Evolutionary conservation across 306 rosid species (phyloP), one percentile per base, ranked within the genome.

Genomic region (Sindora glabra): DNA sequence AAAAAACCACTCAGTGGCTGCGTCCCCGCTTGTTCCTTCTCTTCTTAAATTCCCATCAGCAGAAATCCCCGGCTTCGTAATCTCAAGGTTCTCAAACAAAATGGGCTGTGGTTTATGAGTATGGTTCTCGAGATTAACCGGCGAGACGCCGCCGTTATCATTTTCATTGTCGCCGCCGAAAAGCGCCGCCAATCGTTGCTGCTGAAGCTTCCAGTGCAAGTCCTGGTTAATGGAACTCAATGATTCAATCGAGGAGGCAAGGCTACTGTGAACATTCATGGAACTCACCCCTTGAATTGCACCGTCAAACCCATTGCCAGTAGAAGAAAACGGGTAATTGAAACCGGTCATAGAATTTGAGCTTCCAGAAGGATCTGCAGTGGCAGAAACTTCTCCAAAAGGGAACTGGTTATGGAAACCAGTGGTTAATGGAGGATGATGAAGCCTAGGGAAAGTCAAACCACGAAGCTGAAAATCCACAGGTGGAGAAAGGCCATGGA

Each of bases 171-270:
- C 79, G 1, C 67, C 80, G 9, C 85, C 88, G 33, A 83, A 79
- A 21, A 91, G 45, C 89, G 62, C 68, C n/a, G 92, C 69, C 18
- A 92, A 73, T 19, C 98, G 49, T 64, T 86, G 98, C 69, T 92
- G 96, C 70, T 92, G 98, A 5, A 92, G 57, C 69, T 83, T 92
- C 92, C 90, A 86, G 84, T 92, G 98, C 72, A 92, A 85, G 82
- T 92, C 96, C 70, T 88, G 98, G 78, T 92, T 92, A 21, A 92
- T 75, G 8, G 86, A 85, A 50, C 98, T 92, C 76, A 92, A 71
- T 1, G 98, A 92, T 48, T 92, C 96, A 39, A 88, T 84, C 0
- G 96, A 88, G 27, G 96, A 73, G 8, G 92, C 85, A 0, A 88
- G 76, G 51, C 21, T 78, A 10, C 65, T 51, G 5, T 67, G 75